phyloP scores from a whole-genome alignment of 208 protist species.

The Spironucleus salmonicida region DNA sequence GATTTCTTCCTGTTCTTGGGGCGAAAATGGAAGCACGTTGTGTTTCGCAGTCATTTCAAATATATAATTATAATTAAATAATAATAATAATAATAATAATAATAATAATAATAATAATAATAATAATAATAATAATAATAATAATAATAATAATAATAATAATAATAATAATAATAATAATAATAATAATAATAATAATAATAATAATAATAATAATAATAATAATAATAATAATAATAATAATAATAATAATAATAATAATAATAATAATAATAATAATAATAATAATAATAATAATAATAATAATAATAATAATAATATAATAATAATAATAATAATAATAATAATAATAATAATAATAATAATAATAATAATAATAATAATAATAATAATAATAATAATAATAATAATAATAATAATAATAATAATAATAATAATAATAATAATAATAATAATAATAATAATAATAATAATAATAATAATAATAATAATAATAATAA shows the following conservation, averaged over 20 bases:
- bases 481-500: slow-evolving; percentile 18
- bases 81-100: too few relatives aligned
- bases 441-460: slow-evolving; percentile 6
- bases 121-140: too few relatives aligned
- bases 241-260: slow-evolving; percentile 16
- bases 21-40: too few relatives aligned
- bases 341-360: slow-evolving; percentile 13
- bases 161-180: too few relatives aligned
- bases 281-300: not conserved
- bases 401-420: slow-evolving; percentile 22
- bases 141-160: too few relatives aligned
- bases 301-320: slow-evolving; percentile 3
- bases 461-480: slow-evolving; percentile 13
- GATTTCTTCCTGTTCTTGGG: too few relatives aligned
- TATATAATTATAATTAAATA: too few relatives aligned
- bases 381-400: slow-evolving; percentile 19
- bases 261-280: slow-evolving; percentile 11
- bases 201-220: slow-evolving; percentile 10
- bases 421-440: slow-evolving; percentile 17
- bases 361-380: slow-evolving; percentile 18
- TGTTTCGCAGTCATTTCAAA: too few relatives aligned
- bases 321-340: slow-evolving; percentile 11
- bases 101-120: too few relatives aligned
- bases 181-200: slow-evolving; percentile 11
- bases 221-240: not conserved